phyloP scores from a whole-genome alignment of 2,329 filamentous ascomycete genomes.

The Colletotrichum higginsianum region DNA sequence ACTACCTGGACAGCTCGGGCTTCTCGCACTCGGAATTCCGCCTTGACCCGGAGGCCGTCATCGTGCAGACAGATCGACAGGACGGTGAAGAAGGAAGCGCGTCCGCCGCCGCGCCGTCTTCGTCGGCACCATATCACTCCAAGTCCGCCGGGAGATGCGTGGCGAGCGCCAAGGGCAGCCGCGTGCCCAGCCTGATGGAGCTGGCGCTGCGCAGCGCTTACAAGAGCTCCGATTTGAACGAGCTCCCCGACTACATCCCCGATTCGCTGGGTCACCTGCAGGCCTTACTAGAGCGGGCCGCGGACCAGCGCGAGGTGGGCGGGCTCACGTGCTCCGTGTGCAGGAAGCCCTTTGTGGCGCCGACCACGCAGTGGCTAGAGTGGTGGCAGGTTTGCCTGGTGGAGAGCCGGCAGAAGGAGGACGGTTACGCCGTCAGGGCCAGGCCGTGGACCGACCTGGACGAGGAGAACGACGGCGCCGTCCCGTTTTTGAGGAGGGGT shows the following conservation, averaged over 20 bases:
- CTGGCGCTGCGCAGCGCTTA: conserved; percentile 64
- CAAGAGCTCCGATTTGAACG: conserved; percentile 57
- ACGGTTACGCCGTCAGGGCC: conserved; percentile 23
- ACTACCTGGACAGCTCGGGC: conserved; percentile 48
- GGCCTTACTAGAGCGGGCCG: conserved; percentile 57
- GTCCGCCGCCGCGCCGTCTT: conserved; percentile 39
- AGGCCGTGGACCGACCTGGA: conserved; percentile 36
- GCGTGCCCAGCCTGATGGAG: conserved; percentile 67
- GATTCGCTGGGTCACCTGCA: conserved; percentile 58
- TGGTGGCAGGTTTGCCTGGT: conserved; percentile 64
- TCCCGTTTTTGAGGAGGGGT: conserved; percentile 64
- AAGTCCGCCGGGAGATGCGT: conserved; percentile 37
- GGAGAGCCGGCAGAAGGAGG: conserved; percentile 33
- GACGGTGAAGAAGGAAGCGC: conserved; percentile 10
- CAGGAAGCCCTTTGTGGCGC: conserved; percentile 62
- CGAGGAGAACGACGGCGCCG: conserved; percentile 52
- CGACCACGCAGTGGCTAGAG: conserved; percentile 73
- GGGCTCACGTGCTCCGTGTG: conserved; percentile 69
- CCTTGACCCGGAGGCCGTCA: conserved; percentile 40
- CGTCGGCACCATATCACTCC: conserved; percentile 40
- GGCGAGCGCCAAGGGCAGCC: conserved; percentile 45
- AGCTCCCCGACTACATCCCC: conserved; percentile 61
- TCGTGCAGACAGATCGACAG: conserved; percentile 26
- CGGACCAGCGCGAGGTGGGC: conserved; percentile 61
- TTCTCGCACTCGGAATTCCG: conserved; percentile 45